Evolutionary conservation across 1,139 yeast genomes (phyloP), one percentile per base, ranked within the genome.

Genomic region (Candida glucosophila): DNA sequence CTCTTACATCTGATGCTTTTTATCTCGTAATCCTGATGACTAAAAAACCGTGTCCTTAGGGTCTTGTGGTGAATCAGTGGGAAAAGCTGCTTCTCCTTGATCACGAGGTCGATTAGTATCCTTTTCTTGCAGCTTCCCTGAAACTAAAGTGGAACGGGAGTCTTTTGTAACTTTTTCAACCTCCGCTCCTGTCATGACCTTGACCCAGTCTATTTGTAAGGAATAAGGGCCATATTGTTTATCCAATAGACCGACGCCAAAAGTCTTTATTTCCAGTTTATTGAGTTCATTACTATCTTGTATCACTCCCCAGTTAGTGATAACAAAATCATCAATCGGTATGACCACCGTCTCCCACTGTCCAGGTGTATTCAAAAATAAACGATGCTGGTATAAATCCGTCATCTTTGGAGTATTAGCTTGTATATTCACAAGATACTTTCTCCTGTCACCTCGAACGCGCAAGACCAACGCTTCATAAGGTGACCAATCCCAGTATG

Each of bases 321-420:
- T 63, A 30, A 82, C 88, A 51, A 83, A 81, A 43, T 79, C 88
- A 37, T 74, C 67, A 30, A 83, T 58, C 25, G 92, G 86, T 20
- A 82, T 75, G 19, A 77, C 72, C 18, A 82, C 85, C 1, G 85
- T 78, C 45, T 83, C 93, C 94, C 94, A 83, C 36, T 73, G 66
- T 3, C 88, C 88, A 1, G 88, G 86, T 20, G 64, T 68, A 38
- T 75, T 72, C 33, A 82, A 59, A 41, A 81, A 83, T 36, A 83
- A 60, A 22, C 94, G 57, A 50, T 83, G 94, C 51, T 83, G 95
- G 49, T 75, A 83, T 35, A 83, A 59, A 49, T 83, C 94, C 2
- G 92, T 79, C 5, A 77, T 70, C 35, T 78, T 66, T 12, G 90
- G 81, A 6, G 85, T 73, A 40, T 80, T 83, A 2, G 90, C 79